Percentiles rank a stretch among this genome's conserved stretches.
These are phyloP conservation scores for Albifimbria verrucaria DNA, from an alignment of 2,329 filamentous ascomycete genomes.

Conservation along the genomic window DNA sequence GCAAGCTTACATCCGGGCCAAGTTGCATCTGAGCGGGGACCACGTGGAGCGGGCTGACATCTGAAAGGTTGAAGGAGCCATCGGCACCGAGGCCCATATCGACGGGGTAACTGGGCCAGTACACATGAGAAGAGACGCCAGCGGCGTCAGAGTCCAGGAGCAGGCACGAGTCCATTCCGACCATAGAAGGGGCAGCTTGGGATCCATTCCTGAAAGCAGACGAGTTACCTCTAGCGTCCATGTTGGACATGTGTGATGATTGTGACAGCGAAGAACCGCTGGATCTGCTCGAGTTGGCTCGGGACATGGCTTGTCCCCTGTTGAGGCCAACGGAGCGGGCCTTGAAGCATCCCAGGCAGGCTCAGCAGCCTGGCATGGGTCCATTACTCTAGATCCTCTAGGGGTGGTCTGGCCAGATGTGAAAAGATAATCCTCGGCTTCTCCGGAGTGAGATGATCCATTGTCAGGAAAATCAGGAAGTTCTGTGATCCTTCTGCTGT, in stretches of 20 bases:
- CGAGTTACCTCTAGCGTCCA: conserved; percentile 52
- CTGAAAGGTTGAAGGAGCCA: conserved; percentile 40
- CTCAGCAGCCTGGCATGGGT: conserved; percentile 43
- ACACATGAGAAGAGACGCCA: conserved; percentile 46
- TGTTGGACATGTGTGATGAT: conserved; percentile 46
- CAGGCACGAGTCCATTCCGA: conserved; percentile 50
- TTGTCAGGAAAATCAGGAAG: conserved; percentile 51
- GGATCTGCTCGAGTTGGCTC: conserved; percentile 35
- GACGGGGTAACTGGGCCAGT: conserved; percentile 46
- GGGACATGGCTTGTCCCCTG: conserved; percentile 36
- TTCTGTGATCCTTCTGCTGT: conserved; percentile 59
- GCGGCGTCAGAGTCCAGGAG: conserved; percentile 47
- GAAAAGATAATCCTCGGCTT: conserved; percentile 53
- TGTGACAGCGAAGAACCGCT: conserved; percentile 45
- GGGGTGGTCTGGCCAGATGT: conserved; percentile 54
- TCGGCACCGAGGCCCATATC: conserved; percentile 40
- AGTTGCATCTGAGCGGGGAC: conserved; percentile 54
- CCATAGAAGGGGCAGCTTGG: conserved; percentile 33
- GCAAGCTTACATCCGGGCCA: conserved; percentile 47
- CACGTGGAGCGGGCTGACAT: conserved; percentile 48
- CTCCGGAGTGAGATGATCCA: conserved; percentile 47
- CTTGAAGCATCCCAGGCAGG: conserved; percentile 45
- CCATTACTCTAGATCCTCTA: conserved; percentile 40
- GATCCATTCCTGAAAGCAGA: conserved; percentile 39
- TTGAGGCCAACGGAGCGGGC: conserved; percentile 25